Base-by-base conservation (phyloP, 768 basidiomycete genomes). In the Agaricus sinodeliciosus region DNA sequence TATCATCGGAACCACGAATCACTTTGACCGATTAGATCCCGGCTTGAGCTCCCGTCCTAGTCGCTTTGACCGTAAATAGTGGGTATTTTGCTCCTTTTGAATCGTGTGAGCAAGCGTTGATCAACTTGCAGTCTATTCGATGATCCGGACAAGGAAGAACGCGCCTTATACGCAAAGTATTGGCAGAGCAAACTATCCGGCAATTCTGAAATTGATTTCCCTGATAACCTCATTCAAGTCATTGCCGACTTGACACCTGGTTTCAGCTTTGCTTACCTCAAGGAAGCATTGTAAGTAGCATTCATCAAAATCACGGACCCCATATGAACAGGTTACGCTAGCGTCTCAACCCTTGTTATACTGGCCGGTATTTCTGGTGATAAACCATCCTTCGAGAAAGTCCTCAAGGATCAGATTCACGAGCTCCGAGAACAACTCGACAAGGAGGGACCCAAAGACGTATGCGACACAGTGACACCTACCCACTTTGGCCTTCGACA, bases 61-160 rank as follows among this genome's bases (percentile, higher is more conserved):
- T 59, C 80, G 90, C 36, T 93, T 93, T 59, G 90, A 93, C 63
- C 75, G 91, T 49, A 90, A 92, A 72, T 91, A 83, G 89, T 87
- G 58, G 56, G 87, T 76, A 8, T 34, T 37, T 8, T 7, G 18
- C 8, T 44, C 15, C 9, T 12, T 8, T 37, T 16, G 12, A 9
- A 22, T 26, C 31, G 16, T 1, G 15, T 39, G n/a, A 15, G 37
- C 19, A 19, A 13, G 4, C 37, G 27, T n/a, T 49, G 18, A 42
- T 9, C 8, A 39, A n/a, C 37, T 1, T 47, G n/a, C 43, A 89
- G 87, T 62, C 62, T 78, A 49, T 94, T 92, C 62, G 78, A 85
- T 43, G 80, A 89, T 60, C 91, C 91, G 4, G 75, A 77, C 58
- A 60, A 65, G 18, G 74, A 77, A 16, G 87, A 86, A 58, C 81